A percentile compares a stretch with the other conserved stretches of the same genome.
Conservation (phyloP, 2,329 filamentous ascomycete genomes). For the Cercospora sp. region DNA sequence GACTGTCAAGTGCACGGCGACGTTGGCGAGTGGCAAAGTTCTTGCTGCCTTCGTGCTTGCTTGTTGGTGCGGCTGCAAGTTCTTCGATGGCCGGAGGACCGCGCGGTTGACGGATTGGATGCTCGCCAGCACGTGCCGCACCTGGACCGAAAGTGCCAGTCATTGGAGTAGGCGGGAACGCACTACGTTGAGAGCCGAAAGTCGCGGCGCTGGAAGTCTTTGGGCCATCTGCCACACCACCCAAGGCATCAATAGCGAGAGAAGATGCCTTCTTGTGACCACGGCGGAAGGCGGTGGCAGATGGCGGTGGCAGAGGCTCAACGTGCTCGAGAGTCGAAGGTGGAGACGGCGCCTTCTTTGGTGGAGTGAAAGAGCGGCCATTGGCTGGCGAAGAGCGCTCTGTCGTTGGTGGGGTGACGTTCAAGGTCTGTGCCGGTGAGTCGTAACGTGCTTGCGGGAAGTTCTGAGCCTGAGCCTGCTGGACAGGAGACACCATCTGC, state of each 20-base stretch:
- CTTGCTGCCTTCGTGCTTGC: conserved; percentile 91
- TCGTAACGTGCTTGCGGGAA: conserved; percentile 28
- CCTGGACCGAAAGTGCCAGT: conserved; percentile 90
- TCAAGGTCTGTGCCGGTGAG: conserved; percentile 59
- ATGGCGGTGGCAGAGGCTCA: conserved; percentile 78
- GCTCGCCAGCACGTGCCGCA: conserved; percentile 88
- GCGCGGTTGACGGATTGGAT: conserved; percentile 88
- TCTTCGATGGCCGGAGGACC: conserved; percentile 91
- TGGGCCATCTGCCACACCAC: conserved; percentile 62
- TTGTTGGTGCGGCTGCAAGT: conserved; percentile 82
- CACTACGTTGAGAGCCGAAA: conserved; percentile 46
- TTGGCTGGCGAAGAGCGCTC: conserved; percentile 53
- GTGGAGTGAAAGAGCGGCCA: conserved; percentile 64
- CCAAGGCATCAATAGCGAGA: conserved; percentile 59
- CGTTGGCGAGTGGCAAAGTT: conserved; percentile 94
- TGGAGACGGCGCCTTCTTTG: conserved; percentile 65
- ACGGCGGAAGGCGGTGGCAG: conserved; percentile 87
- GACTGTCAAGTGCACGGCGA: conserved; percentile 84
- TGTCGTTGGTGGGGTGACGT: conserved; percentile 72
- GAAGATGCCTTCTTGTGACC: conserved; percentile 89
- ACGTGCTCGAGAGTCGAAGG: conserved; percentile 57
- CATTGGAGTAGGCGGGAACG: conserved; percentile 74
- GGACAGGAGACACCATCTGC: conserved; percentile 34
- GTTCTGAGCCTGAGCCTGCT: conserved; percentile 32
- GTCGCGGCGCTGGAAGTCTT: conserved; percentile 64